Conservation (phyloP, 164 flowering plant species). For the Aristolochia fimbriata region DNA sequence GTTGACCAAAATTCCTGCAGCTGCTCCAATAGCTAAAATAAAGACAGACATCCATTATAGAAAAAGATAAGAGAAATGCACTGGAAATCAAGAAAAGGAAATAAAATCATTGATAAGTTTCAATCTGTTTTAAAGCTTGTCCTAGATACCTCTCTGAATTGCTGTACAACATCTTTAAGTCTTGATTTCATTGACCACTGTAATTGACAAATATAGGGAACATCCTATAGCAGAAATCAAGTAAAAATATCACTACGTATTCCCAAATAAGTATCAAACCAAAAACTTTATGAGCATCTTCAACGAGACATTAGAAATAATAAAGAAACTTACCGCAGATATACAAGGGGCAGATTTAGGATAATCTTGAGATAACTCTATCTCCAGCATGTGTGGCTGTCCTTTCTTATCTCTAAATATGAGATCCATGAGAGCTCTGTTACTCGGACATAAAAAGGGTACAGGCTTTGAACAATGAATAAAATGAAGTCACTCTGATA, state of each 20-base stretch:
- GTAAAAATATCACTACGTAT: neutral
- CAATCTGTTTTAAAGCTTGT: neutral
- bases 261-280: no score
- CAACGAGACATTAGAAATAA: neutral
- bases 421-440: neutral
- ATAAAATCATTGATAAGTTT: neutral
- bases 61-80: neutral
- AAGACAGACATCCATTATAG: neutral
- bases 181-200: constrained; percentile 47
- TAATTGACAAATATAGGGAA: constrained; percentile 50
- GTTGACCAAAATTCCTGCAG: constrained; percentile 68
- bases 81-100: constrained; percentile 1
- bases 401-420: constrained; percentile 47
- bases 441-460: neutral
- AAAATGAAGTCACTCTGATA: no score
- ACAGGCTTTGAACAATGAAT: neutral
- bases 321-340: constrained; percentile 45
- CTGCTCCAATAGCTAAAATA: constrained; percentile 51
- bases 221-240: constrained; percentile 39
- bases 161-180: constrained; percentile 25
- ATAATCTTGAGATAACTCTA: constrained; percentile 41
- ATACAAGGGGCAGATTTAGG: constrained; percentile 51
- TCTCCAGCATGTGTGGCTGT: constrained; percentile 43
- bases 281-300: neutral
- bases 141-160: constrained; percentile 35